Percentiles rank a stretch among this genome's conserved stretches.
Conservation (phyloP, 345 rosid genomes). For the Kandelia obovata region DNA sequence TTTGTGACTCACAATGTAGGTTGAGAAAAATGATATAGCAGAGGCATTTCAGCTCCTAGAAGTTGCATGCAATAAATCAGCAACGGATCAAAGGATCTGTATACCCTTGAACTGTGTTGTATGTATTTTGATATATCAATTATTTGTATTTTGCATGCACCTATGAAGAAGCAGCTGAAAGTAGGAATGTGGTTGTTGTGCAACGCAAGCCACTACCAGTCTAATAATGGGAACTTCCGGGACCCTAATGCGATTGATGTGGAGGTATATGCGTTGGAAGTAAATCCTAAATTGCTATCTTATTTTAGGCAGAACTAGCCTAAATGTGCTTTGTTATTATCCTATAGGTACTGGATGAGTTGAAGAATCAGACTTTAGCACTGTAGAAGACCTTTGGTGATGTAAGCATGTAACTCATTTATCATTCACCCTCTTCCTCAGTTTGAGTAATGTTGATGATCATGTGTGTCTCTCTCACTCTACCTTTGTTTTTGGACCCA, state of each 20-base stretch:
- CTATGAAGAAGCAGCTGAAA: no score
- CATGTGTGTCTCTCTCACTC: background rate
- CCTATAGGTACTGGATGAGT: slow-evolving; percentile 67
- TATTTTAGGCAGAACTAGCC: background rate
- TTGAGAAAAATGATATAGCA: slow-evolving; percentile 64
- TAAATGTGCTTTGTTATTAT: slow-evolving; percentile 6
- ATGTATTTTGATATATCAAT: no score
- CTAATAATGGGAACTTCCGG: slow-evolving; percentile 72
- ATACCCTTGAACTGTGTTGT: no score
- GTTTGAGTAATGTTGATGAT: background rate
- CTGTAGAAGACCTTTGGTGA: slow-evolving; percentile 70
- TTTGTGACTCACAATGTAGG: slow-evolving; percentile 40
- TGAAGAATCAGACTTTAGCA: slow-evolving; percentile 63
- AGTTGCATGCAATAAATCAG: slow-evolving; percentile 98
- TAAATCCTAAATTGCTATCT: background rate
- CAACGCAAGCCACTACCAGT: slow-evolving; percentile 48
- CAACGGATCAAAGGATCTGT: slow-evolving; percentile 55
- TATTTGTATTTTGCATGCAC: no score
- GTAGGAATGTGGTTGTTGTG: no score
- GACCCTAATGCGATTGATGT: slow-evolving; percentile 59
- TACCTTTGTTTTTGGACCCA: background rate
- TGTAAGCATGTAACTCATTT: slow-evolving; percentile 33
- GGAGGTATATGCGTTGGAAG: slow-evolving; percentile 43
- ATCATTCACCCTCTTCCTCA: background rate
- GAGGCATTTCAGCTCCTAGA: slow-evolving; percentile 92